Evolutionary conservation across 768 basidiomycete species (phyloP), one percentile per base, ranked within the genome.

Genomic region (Russula foetens): DNA sequence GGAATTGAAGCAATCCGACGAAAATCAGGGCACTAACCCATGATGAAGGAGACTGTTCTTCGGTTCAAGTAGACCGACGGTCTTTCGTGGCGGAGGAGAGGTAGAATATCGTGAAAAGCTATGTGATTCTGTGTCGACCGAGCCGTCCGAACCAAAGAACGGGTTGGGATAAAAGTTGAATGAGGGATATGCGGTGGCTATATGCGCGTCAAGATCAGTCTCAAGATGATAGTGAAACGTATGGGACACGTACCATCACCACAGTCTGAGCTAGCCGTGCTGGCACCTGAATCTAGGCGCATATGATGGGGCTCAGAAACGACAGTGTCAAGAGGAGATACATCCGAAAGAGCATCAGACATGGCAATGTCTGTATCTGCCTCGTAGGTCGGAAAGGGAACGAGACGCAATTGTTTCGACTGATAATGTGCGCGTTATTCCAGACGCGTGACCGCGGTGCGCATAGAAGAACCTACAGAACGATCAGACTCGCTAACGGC

Each of bases 61-160:
- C 2, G 90, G 90, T 67, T 90, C 88, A 46, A 90, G 73, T 21
- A 92, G 76, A 55, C 88, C 84, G 60, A 88, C 73, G 23, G 66
- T 62, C 62, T 75, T 75, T 47, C 77, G 75, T 47, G 80, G 73
- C 48, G 70, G 73, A 58, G 76, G 79, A 58, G 71, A 73, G 66
- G 60, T 68, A 52, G 69, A 68, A 11, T 44, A 45, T 64, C 63
- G 60, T 38, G 63, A 66, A 58, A 69, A 69, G 47, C 67, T 66
- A 38, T 68, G 63, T n/a, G 79, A 77, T 68, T 82, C 74, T 64
- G 75, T 66, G 61, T 84, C 75, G 63, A 81, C 75, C 43, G 75
- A 75, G 56, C 77, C 78, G 50, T 58, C 52, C 24, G 63, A 33
- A 33, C 24, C 56, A 28, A 66, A 64, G 45, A 66, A 64, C 4